These are phyloP conservation scores for Cubamyces sp. DNA, from an alignment of 768 basidiomycete genomes.

Conservation along the genomic window DNA sequence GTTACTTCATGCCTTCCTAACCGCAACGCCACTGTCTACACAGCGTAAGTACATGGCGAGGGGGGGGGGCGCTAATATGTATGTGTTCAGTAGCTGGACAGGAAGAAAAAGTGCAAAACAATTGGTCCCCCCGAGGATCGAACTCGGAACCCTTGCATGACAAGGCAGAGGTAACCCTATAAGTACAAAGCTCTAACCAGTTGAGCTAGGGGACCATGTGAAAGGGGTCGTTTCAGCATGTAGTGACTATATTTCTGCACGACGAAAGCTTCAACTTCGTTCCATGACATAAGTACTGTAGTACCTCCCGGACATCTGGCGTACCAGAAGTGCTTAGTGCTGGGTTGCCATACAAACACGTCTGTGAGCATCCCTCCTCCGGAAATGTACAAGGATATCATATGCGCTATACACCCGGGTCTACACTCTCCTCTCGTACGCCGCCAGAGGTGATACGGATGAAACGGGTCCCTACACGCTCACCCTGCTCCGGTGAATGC, in stretches of 20 bases:
- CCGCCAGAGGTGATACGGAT: constrained; percentile 42
- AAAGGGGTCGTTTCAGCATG: neutral
- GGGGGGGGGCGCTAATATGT: too few relatives aligned
- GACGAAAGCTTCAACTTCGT: too few relatives aligned
- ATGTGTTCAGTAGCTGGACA: too few relatives aligned
- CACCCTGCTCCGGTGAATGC: constrained; percentile 80
- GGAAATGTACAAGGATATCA: constrained; percentile 33
- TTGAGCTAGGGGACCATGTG: constrained; percentile 57
- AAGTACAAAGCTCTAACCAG: constrained; percentile 66
- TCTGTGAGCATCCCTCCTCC: constrained; percentile 34
- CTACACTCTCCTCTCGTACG: constrained; percentile 30
- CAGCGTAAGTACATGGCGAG: too few relatives aligned
- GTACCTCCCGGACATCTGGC: neutral
- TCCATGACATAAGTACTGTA: too few relatives aligned
- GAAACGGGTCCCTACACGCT: constrained; percentile 73
- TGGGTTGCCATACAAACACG: constrained; percentile 26
- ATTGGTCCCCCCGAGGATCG: constrained; percentile 63
- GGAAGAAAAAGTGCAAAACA: neutral
- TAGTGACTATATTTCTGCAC: too few relatives aligned
- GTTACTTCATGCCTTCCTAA: too few relatives aligned
- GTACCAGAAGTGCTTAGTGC: too few relatives aligned
- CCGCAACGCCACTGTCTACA: too few relatives aligned
- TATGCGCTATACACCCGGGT: constrained; percentile 33
- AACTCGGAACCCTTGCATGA: constrained; percentile 66
- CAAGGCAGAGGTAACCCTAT: constrained; percentile 49